Conservation (phyloP, 331 rosid genomes). For the Spiraea crenata region DNA sequence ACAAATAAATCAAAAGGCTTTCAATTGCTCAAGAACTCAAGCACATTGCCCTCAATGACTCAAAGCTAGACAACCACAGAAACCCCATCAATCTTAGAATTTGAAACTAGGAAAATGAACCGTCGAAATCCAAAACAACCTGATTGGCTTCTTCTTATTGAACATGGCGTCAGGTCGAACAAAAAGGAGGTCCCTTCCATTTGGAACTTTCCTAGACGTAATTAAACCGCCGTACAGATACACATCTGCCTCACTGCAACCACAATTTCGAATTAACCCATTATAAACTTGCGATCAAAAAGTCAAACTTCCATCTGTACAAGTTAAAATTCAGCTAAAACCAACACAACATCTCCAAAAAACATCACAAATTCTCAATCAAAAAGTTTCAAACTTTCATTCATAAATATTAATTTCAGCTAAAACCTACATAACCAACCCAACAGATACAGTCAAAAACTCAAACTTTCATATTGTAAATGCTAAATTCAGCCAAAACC, state of each 20-base stretch:
- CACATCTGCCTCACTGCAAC: conserved; percentile 78
- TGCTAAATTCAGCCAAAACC: no score
- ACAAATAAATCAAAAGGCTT: background rate
- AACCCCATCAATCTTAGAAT: background rate
- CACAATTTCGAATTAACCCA: conserved; percentile 15
- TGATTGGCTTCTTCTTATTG: conserved; percentile 82
- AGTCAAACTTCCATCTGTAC: background rate
- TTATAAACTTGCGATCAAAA: background rate
- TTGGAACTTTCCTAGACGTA: conserved; percentile 81
- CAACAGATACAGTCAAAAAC: no score
- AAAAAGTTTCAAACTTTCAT: no score
- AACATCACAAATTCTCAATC: no score
- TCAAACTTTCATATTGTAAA: no score
- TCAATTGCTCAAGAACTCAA: background rate
- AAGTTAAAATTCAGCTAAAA: background rate
- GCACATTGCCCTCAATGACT: background rate
- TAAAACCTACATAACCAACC: no score
- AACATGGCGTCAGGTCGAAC: conserved; percentile 94
- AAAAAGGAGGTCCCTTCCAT: conserved; percentile 79
- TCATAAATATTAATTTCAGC: no score
- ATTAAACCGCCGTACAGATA: conserved; percentile 78
- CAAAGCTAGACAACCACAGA: background rate
- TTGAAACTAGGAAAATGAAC: background rate
- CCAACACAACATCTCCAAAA: conserved; percentile 14
- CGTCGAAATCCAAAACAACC: conserved; percentile 40